Conservation (phyloP, 805 yeast genomes). For the Phaffomyces opuntiae region DNA sequence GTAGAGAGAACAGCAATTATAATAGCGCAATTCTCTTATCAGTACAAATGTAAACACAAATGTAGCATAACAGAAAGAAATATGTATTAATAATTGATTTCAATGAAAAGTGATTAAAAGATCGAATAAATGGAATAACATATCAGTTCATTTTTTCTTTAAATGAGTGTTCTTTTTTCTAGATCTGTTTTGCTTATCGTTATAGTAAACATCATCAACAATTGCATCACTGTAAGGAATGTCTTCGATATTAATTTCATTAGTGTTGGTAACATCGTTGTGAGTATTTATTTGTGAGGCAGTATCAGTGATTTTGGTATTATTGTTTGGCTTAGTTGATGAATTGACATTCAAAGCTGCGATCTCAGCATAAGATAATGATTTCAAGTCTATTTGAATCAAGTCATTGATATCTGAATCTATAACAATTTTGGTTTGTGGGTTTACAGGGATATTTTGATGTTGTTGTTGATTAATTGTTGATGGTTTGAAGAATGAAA, state of each 20-base stretch:
- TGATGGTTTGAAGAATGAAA: background rate
- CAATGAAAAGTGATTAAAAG: no score
- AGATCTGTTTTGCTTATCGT: slow-evolving; percentile 18
- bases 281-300: background rate
- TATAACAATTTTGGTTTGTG: slow-evolving; percentile 9
- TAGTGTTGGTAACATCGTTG: no score
- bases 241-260: background rate
- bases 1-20: no score
- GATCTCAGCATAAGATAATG: slow-evolving; percentile 48
- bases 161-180: slow-evolving; percentile 6
- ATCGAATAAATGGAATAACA: no score
- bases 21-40: no score
- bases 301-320: background rate
- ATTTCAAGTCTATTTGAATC: slow-evolving; percentile 38
- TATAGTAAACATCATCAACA: slow-evolving; percentile 9
- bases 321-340: background rate
- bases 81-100: no score
- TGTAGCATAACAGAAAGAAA: no score
- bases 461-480: background rate
- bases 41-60: no score
- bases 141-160: background rate
- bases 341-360: slow-evolving; percentile 26
- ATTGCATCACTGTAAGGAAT: slow-evolving; percentile 10
- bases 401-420: slow-evolving; percentile 30
- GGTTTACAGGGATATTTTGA: background rate